Base-by-base conservation (phyloP, 2,329 filamentous ascomycete species). In the Xylaria sp. region DNA sequence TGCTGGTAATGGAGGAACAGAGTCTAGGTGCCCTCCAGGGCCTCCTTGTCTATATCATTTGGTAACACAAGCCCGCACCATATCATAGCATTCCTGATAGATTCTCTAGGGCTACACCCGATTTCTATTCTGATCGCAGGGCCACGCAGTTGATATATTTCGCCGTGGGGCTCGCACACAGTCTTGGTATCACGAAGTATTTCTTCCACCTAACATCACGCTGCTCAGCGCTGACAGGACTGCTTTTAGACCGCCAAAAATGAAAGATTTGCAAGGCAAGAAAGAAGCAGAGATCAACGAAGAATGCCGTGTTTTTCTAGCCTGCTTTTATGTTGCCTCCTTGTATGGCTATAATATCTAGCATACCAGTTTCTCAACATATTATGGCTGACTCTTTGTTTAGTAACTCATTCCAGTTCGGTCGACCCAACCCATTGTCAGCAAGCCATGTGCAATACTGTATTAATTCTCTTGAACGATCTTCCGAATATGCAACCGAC, bases 11-110 rank as follows among this genome's bases (percentile, higher is more conserved):
- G 66, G 80, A 80, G 20, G 79, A 84, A 46, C 77, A 77, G 38
- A 79, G 77, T 17, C 65, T 86, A 9, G 83, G 85, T 64, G 72
- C 84, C 3, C 77, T 86, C 1, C 83, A 86, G 72, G 84, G 83
- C 0, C 74, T 85, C 9, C 68, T 86, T 7, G 77, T 85, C 51
- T 79, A 80, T 48, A 76, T 85, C 63, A 79, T 82, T 26, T 86
- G 84, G 84, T 85, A 77, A 59, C 76, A 46, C 17, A 13, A 33
- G 31, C 33, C 31, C 6, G 6, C 15, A n/a, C 5, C 2, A 7
- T 11, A 20, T 20, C 15, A 17, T 13, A 3, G 7, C 6, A 7
- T 36, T 23, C 38, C 56, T 69, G 23, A 72, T 58, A 10, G 6
- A 26, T 17, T 56, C 2, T 20, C 0, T 23, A 83, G 81, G 81